Percentiles rank a stretch among this genome's conserved stretches.
These are phyloP conservation scores for Pichia sp. DNA, from an alignment of 1,139 yeast genomes.

Conservation along the genomic window DNA sequence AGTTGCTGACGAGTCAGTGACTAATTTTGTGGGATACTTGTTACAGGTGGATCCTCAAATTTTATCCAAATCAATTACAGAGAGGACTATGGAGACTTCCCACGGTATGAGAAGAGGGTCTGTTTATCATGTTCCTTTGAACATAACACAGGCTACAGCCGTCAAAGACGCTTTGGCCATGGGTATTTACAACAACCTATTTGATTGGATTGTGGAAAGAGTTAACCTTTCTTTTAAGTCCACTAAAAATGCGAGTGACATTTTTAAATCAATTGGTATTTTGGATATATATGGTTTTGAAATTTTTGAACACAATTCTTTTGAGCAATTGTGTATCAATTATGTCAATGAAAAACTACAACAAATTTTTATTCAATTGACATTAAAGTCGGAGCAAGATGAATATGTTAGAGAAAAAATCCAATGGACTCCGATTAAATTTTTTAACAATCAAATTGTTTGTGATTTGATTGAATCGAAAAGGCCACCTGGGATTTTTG, in stretches of 20 bases:
- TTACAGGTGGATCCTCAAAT: conserved; percentile 69
- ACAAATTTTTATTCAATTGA: conserved; percentile 92
- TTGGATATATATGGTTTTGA: conserved; percentile 98
- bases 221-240: conserved; percentile 61
- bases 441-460: conserved; percentile 92
- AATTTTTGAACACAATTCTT: conserved; percentile 92
- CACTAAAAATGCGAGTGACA: conserved; percentile 31
- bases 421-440: conserved; percentile 96
- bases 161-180: conserved; percentile 94
- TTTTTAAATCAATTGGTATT: conserved; percentile 74
- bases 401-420: conserved; percentile 94
- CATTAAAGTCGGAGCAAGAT: conserved; percentile 94
- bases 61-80: conserved; percentile 61
- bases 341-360: conserved; percentile 96
- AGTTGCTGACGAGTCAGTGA: conserved; percentile 77
- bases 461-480: conserved; percentile 94
- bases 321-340: conserved; percentile 95
- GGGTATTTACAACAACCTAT: conserved; percentile 85
- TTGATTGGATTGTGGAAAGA: conserved; percentile 97
- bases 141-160: conserved; percentile 86
- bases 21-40: conserved; percentile 88
- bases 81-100: conserved; percentile 81
- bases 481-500: conserved; percentile 95
- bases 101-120: conserved; percentile 90
- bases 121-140: conserved; percentile 88